Conservation (phyloP, 192 early-diverging fungal species). For the Diversispora eburnea region DNA sequence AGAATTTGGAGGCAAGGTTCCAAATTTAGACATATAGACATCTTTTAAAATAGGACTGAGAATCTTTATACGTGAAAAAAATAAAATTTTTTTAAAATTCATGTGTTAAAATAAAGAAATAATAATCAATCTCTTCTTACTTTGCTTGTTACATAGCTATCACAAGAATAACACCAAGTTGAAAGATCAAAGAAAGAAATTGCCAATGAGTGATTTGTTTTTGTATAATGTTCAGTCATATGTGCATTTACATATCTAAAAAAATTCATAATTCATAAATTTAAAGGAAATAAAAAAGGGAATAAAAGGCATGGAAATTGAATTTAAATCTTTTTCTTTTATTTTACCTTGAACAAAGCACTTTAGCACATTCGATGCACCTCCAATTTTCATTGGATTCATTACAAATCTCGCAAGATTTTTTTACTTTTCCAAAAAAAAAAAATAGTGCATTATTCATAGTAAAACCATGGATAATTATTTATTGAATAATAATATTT, state of each 20-base stretch:
- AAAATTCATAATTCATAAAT: not conserved
- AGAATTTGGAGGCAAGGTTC: not conserved
- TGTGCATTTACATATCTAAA: slow-evolving; percentile 18
- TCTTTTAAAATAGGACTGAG: not conserved
- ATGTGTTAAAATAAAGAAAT: not conserved
- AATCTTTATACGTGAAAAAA: not conserved
- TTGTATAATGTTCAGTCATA: not conserved
- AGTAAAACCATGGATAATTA: not conserved
- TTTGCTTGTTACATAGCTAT: not conserved
- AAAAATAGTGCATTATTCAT: not conserved
- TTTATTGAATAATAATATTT: not conserved
- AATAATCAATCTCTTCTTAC: not conserved
- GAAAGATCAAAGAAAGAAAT: slow-evolving; percentile 24
- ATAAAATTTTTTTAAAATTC: not conserved
- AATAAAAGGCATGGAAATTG: not conserved
- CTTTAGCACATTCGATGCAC: slow-evolving; percentile 1
- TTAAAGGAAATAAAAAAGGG: not conserved
- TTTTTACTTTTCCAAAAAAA: not conserved
- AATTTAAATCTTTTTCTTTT: not conserved
- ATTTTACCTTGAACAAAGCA: slow-evolving; percentile 12
- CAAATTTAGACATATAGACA: not conserved
- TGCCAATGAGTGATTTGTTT: not conserved
- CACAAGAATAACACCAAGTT: slow-evolving; percentile 20
- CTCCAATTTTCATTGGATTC: slow-evolving; percentile 15
- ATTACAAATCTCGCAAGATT: not conserved